Evolutionary conservation across 164 flowering plant genomes (phyloP).

Genomic region (Nymphaea colorata): DNA sequence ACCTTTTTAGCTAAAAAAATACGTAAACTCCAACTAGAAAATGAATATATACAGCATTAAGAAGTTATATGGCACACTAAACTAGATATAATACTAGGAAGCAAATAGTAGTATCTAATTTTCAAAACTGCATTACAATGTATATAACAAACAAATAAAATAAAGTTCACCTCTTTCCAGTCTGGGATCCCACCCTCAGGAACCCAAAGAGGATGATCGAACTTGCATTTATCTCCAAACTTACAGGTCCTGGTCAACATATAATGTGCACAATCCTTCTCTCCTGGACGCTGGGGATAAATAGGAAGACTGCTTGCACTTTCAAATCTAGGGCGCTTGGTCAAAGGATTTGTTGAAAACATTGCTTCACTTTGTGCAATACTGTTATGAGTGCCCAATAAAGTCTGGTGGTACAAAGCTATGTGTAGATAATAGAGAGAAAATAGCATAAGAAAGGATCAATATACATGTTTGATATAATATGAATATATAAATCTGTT

Average conservation of each 20-base stretch:
- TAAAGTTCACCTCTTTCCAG: slow-evolving; percentile 98
- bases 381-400: slow-evolving; percentile 56
- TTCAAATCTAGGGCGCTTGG: slow-evolving; percentile 86
- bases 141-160: neutral
- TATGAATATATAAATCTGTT: neutral
- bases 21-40: no score
- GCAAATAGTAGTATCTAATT: no score
- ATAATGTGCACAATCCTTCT: slow-evolving; percentile 96
- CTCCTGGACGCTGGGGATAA: slow-evolving; percentile 99
- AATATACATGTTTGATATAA: slow-evolving; percentile 19
- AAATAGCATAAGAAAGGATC: slow-evolving; percentile 30
- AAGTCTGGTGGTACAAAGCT: slow-evolving; percentile 74
- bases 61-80: no score
- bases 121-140: neutral
- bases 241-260: slow-evolving; percentile 99
- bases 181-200: slow-evolving; percentile 99
- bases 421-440: slow-evolving; percentile 49
- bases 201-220: slow-evolving; percentile 99
- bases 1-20: no score
- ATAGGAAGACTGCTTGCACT: slow-evolving; percentile 68
- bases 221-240: slow-evolving; percentile 98
- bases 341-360: slow-evolving; percentile 58
- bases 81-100: no score
- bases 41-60: no score
- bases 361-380: slow-evolving; percentile 88